Percentiles rank a stretch among this genome's conserved stretches.
phyloP scores from a whole-genome alignment of 768 basidiomycete species.

The Termitomyces eurrhizus region DNA sequence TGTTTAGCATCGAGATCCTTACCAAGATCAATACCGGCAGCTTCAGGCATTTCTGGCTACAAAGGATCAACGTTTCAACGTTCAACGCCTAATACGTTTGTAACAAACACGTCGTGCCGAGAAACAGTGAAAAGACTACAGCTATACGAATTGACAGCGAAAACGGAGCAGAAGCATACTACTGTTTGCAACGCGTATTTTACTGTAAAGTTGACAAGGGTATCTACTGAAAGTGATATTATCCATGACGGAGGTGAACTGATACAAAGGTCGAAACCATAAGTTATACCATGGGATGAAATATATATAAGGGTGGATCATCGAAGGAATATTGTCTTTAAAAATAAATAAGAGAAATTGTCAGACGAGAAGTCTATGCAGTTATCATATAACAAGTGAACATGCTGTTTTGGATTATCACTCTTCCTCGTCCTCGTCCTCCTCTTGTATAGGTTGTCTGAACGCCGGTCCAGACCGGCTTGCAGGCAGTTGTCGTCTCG shows the following conservation, averaged over 20 bases:
- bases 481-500: constrained; percentile 66
- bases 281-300: neutral
- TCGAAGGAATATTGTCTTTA: neutral
- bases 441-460: constrained; percentile 72
- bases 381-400: neutral
- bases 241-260: constrained; percentile 6
- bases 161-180: neutral
- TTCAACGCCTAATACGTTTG: neutral
- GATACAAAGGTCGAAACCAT: constrained; percentile 9
- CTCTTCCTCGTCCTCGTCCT: constrained; percentile 84
- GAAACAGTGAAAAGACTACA: neutral
- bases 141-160: neutral
- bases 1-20: neutral
- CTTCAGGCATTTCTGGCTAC: neutral
- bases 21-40: neutral
- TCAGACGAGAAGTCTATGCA: neutral
- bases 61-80: too few species aligned
- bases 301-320: constrained; percentile 3
- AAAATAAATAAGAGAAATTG: neutral
- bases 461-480: constrained; percentile 72
- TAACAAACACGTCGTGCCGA: neutral
- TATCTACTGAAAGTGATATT: constrained; percentile 14
- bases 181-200: neutral
- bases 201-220: constrained; percentile 1
- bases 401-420: constrained; percentile 17